phyloP scores from a whole-genome alignment of 2,329 filamentous ascomycete species.

The Colletotrichum kahawae region DNA sequence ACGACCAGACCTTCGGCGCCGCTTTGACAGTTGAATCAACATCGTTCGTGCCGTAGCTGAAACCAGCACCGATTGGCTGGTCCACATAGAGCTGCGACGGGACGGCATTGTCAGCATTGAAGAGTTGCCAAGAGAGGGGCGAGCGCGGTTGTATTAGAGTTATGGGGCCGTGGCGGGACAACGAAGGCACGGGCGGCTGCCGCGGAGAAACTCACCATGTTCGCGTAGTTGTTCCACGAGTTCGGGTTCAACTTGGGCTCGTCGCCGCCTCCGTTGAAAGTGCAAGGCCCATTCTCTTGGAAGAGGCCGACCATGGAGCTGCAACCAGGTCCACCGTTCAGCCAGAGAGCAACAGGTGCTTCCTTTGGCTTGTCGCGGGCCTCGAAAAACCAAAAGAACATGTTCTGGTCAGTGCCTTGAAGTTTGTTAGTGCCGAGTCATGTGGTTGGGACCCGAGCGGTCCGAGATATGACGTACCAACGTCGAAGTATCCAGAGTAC shows the following conservation, averaged over 20 bases:
- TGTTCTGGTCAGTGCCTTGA: slow-evolving; percentile 38
- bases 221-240: slow-evolving; percentile 46
- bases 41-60: slow-evolving; percentile 29
- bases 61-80: slow-evolving; percentile 33
- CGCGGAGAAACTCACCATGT: slow-evolving; percentile 34
- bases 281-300: slow-evolving; percentile 49
- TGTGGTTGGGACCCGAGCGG: not conserved
- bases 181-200: not conserved
- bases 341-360: slow-evolving; percentile 39
- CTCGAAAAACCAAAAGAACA: slow-evolving; percentile 50
- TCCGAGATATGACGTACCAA: slow-evolving; percentile 34
- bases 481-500: slow-evolving; percentile 55
- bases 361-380: slow-evolving; percentile 33
- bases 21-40: slow-evolving; percentile 49
- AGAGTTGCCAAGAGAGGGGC: slow-evolving; percentile 33
- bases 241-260: slow-evolving; percentile 47
- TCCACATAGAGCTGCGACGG: slow-evolving; percentile 22
- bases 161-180: not conserved
- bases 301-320: slow-evolving; percentile 45
- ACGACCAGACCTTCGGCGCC: slow-evolving; percentile 57
- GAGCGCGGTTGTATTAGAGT: not conserved
- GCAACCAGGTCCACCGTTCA: slow-evolving; percentile 46
- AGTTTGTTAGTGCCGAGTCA: not conserved
- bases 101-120: not conserved
- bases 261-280: slow-evolving; percentile 37